Conservation (phyloP, 345 rosid genomes). For the Streptanthus diversifolius region DNA sequence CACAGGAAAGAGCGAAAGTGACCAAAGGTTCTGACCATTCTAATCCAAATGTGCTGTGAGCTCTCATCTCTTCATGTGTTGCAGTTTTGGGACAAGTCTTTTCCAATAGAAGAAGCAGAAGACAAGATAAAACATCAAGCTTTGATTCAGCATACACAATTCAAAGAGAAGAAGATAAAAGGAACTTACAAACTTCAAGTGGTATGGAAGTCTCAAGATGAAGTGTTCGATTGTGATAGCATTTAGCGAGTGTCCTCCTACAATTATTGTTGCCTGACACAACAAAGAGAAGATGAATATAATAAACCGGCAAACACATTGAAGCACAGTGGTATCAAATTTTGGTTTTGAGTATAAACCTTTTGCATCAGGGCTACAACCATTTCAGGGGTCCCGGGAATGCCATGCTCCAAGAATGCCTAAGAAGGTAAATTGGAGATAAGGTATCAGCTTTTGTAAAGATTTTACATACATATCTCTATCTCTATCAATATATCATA, state of each 20-base stretch:
- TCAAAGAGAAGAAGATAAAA: neutral
- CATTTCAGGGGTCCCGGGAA: constrained; percentile 70
- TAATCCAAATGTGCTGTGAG: constrained; percentile 55
- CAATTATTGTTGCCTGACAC: constrained; percentile 66
- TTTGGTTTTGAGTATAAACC: constrained; percentile 40
- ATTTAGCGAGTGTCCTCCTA: constrained; percentile 71
- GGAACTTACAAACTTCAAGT: constrained; percentile 72
- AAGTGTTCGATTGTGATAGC: constrained; percentile 90
- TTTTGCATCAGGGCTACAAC: constrained; percentile 85
- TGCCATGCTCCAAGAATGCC: constrained; percentile 82
- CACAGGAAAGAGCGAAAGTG: constrained; percentile 83
- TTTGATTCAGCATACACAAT: neutral
- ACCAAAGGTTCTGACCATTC: constrained; percentile 92
- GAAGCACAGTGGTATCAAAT: neutral
- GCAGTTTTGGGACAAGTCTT: constrained; percentile 72
- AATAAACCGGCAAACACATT: neutral
- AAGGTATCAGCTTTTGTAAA: neutral
- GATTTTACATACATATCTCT: neutral
- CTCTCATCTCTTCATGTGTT: constrained; percentile 68
- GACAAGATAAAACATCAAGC: neutral
- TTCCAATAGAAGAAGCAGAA: constrained; percentile 7
- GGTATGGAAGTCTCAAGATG: constrained; percentile 88
- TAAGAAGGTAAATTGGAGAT: constrained; percentile 18
- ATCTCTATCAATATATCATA: neutral
- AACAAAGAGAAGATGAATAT: constrained; percentile 11